Base-by-base conservation (phyloP, 352 stramenopile species). In the Pythium coloratum region DNA sequence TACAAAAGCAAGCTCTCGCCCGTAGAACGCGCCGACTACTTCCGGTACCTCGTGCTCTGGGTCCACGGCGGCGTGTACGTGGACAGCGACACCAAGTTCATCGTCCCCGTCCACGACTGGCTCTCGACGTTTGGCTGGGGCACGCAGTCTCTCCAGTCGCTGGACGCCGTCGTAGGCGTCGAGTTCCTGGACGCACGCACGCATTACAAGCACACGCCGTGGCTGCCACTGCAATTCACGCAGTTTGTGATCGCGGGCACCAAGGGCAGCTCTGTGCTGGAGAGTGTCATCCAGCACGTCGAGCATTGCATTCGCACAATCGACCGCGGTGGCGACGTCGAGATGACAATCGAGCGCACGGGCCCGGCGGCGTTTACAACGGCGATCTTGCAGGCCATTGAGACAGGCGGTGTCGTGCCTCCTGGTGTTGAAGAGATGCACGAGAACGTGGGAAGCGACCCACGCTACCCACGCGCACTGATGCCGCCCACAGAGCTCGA, bases 11-110 rank as follows among this genome's bases (percentile, higher is more conserved):
- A 60, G 61, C 61, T 67, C 2, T 67, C 61, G 30, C 61, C 61
- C 6, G 61, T 67, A 4, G 61, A 67, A 32, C 61, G 59, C 20
- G 59, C 59, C 59, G 59, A 66, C 50, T 66, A 66, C 34, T 66
- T 66, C 18, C 59, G 59, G n/a, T 67, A 67, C 9, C 38, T 67
- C 3, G 61, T 67, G n/a, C 20, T 67, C 10, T 67, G 53, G 51
- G 28, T 42, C 16, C 38, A 28, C 18, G 61, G 61, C 28, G 61
- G 61, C 30, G 49, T 67, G 12, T 67, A 67, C 51, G 30, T 61
- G 14, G 61, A 67, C 40, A 67, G 61, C 40, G 61, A 67, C 51
- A 24, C 61, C 13, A 9, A 26, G 7, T 56, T 60, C 30, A 24
- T 67, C 13, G 49, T 26, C 2, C 61, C 61, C 12, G 42, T 67